These are phyloP conservation scores for Wickerhamomyces chaumierensis DNA, from an alignment of 805 yeast species.

Conservation along the genomic window DNA sequence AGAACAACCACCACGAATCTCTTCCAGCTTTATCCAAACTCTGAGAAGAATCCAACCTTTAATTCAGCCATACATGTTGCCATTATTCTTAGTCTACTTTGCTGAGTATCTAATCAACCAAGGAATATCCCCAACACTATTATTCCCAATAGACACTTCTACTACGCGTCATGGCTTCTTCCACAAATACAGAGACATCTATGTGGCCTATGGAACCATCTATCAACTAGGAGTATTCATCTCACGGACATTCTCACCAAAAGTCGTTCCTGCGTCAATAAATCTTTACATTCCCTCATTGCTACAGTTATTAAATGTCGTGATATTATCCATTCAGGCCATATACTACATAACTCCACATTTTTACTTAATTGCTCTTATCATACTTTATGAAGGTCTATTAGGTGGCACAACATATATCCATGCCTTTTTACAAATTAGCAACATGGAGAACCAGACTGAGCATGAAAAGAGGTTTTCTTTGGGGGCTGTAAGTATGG, in stretches of 20 bases:
- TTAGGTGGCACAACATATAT: conserved; percentile 88
- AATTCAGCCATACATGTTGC: conserved; percentile 65
- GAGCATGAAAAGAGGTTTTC: conserved; percentile 58
- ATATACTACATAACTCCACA: conserved; percentile 41
- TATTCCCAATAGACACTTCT: conserved; percentile 62
- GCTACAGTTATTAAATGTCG: conserved; percentile 57
- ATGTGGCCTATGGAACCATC: conserved; percentile 81
- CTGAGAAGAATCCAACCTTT: conserved; percentile 28
- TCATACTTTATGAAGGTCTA: conserved; percentile 79
- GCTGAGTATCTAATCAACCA: conserved; percentile 87
- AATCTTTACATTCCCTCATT: conserved; percentile 50
- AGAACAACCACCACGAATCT: neutral
- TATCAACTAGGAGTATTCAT: conserved; percentile 91
- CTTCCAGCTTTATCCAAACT: conserved; percentile 12
- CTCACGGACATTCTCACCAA: conserved; percentile 83
- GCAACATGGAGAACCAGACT: conserved; percentile 50
- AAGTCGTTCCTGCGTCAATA: no score
- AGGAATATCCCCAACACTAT: conserved; percentile 79
- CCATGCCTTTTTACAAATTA: conserved; percentile 75
- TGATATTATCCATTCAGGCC: conserved; percentile 53
- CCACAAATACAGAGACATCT: conserved; percentile 64
- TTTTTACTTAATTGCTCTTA: conserved; percentile 48
- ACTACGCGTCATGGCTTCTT: no score
- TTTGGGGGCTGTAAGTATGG: conserved; percentile 72
- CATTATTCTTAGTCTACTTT: conserved; percentile 71